A percentile compares a stretch with the other conserved stretches of the same genome.
Conservation (phyloP, 2,329 filamentous ascomycete species). For the Talaromyces albobiverticillius region DNA sequence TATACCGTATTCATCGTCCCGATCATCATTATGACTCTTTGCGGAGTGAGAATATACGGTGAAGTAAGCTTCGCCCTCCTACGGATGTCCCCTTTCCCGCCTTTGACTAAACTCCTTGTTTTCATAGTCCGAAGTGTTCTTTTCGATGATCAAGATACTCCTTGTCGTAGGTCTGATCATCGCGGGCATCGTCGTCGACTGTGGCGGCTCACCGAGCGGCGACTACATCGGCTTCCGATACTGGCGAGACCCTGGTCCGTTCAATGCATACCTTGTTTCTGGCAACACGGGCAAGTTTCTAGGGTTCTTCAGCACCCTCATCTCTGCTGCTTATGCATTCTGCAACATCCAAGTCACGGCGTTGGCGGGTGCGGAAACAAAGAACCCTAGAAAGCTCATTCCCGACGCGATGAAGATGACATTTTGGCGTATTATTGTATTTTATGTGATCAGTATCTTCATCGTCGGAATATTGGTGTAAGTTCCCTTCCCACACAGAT, state of each 20-base stretch:
- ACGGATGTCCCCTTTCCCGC: neutral
- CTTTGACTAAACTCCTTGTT: neutral
- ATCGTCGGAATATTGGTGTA: conserved; percentile 8
- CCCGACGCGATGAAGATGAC: conserved; percentile 13
- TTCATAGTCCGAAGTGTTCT: conserved; percentile 62
- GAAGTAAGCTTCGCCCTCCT: conserved; percentile 48
- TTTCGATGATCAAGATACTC: conserved; percentile 72
- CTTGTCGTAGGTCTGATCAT: conserved; percentile 73
- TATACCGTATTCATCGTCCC: conserved; percentile 74
- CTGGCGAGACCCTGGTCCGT: conserved; percentile 67
- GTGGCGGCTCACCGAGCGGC: conserved; percentile 64
- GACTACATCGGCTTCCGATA: conserved; percentile 71
- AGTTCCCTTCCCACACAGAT: neutral
- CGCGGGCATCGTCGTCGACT: conserved; percentile 69
- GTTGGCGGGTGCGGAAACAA: conserved; percentile 71
- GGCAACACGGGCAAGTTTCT: conserved; percentile 62
- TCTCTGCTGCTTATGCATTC: conserved; percentile 40
- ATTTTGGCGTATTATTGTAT: conserved; percentile 13
- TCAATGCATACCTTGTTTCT: conserved; percentile 57
- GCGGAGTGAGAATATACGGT: conserved; percentile 70
- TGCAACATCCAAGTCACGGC: conserved; percentile 70
- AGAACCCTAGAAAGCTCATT: conserved; percentile 13
- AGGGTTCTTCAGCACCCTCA: conserved; percentile 55
- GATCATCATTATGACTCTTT: conserved; percentile 64
- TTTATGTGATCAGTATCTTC: conserved; percentile 14